Evolutionary conservation across 192 early-diverging fungal species (phyloP).

Genomic region (Podila epicladia): DNA sequence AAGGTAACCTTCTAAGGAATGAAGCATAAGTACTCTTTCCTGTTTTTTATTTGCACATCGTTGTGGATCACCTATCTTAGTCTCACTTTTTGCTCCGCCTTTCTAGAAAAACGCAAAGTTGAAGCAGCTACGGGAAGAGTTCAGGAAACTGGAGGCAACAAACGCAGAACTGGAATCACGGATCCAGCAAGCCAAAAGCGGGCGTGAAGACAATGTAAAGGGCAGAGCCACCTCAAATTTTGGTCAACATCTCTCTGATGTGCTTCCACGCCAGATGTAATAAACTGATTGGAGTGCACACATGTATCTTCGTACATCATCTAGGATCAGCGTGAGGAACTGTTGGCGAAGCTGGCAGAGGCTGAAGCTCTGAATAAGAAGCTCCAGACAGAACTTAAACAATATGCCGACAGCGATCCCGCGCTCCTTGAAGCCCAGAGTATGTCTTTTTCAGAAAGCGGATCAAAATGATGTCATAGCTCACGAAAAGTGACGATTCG

Average conservation of each 20-base stretch:
- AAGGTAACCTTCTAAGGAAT: constrained; percentile 44
- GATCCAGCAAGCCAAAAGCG: constrained; percentile 61
- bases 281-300: neutral
- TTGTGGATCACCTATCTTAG: neutral
- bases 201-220: constrained; percentile 74
- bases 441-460: constrained; percentile 13
- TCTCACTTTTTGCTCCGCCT: neutral
- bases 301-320: neutral
- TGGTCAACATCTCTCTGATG: neutral
- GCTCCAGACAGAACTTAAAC: constrained; percentile 65
- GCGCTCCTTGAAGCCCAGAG: constrained; percentile 72
- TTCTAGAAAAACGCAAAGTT: constrained; percentile 61
- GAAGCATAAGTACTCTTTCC: neutral
- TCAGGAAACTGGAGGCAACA: constrained; percentile 55
- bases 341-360: constrained; percentile 64
- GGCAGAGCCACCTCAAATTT: neutral
- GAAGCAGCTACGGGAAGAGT: constrained; percentile 58
- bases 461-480: neutral
- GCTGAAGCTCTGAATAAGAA: constrained; percentile 52
- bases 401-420: constrained; percentile 84
- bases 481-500: neutral
- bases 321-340: constrained; percentile 65
- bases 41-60: neutral
- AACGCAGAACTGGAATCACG: constrained; percentile 53
- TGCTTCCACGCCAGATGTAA: no score